These are phyloP conservation scores for Trichothecium roseum DNA, from an alignment of 2,329 filamentous ascomycete genomes.

Conservation along the genomic window DNA sequence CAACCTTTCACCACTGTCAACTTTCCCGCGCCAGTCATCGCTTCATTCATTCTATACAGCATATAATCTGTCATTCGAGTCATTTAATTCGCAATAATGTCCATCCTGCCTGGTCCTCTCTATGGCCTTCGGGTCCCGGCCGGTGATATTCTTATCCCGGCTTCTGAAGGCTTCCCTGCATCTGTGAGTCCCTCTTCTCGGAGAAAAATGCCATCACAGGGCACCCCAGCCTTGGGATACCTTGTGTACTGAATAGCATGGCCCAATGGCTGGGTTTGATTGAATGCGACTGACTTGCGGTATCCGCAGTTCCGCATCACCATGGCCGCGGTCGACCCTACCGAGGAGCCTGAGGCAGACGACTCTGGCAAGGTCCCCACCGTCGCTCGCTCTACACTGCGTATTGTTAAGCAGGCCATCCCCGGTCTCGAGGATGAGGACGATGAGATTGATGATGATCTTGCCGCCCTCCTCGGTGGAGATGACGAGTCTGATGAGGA, in stretches of 20 bases:
- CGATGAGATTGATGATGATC: conserved; percentile 55
- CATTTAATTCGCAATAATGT: conserved; percentile 30
- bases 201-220: conserved; percentile 9
- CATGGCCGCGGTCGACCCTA: conserved; percentile 96
- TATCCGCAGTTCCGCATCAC: conserved; percentile 76
- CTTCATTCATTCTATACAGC: not conserved
- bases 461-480: conserved; percentile 39
- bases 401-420: conserved; percentile 69
- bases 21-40: not conserved
- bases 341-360: conserved; percentile 58
- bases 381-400: conserved; percentile 73
- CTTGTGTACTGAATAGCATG: no score
- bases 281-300: conserved; percentile 9
- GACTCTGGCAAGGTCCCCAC: conserved; percentile 49
- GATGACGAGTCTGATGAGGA: conserved; percentile 44
- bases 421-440: conserved; percentile 47
- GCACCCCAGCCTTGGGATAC: no score
- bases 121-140: conserved; percentile 88
- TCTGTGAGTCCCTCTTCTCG: conserved; percentile 52
- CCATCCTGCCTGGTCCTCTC: conserved; percentile 60
- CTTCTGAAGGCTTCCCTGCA: conserved; percentile 67
- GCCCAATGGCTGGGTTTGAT: no score
- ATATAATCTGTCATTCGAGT: conserved; percentile 2
- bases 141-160: conserved; percentile 73
- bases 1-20: conserved; percentile 3